These are phyloP conservation scores for Oryza longistaminata DNA, from an alignment of 176 grass and related monocot species.

Conservation along the genomic window DNA sequence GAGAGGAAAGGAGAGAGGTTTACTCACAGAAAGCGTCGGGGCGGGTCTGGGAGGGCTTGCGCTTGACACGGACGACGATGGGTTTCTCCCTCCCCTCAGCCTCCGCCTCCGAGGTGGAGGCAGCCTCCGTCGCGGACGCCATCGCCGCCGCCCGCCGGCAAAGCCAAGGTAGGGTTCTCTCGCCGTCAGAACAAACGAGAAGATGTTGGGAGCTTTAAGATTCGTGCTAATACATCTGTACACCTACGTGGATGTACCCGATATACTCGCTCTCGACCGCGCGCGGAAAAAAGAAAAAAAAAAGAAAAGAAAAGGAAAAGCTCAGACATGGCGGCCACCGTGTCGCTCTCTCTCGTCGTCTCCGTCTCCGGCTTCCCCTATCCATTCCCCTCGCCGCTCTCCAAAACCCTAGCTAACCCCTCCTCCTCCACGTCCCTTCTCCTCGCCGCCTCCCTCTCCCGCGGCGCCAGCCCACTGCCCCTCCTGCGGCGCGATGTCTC, in stretches of 20 bases:
- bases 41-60: slow-evolving; percentile 62
- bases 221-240: not conserved
- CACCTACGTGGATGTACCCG: too few species aligned
- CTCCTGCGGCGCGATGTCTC: slow-evolving; percentile 38
- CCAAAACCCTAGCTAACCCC: slow-evolving; percentile 15
- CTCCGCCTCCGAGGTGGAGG: slow-evolving; percentile 12
- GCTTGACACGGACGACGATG: slow-evolving; percentile 80
- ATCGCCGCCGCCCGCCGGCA: not conserved
- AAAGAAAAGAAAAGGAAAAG: too few species aligned
- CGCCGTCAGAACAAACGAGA: too few species aligned
- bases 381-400: slow-evolving; percentile 15
- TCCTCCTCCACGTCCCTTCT: not conserved
- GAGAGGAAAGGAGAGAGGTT: not conserved
- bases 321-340: slow-evolving; percentile 31
- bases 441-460: not conserved
- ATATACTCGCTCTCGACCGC: not conserved
- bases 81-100: slow-evolving; percentile 44
- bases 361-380: slow-evolving; percentile 37
- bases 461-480: not conserved
- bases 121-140: not conserved
- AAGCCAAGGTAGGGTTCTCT: not conserved
- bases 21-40: slow-evolving; percentile 76
- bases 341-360: not conserved
- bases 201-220: not conserved
- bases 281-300: too few species aligned